Conservation (phyloP, 257 asterid species). For the Mitragyna speciosa region DNA sequence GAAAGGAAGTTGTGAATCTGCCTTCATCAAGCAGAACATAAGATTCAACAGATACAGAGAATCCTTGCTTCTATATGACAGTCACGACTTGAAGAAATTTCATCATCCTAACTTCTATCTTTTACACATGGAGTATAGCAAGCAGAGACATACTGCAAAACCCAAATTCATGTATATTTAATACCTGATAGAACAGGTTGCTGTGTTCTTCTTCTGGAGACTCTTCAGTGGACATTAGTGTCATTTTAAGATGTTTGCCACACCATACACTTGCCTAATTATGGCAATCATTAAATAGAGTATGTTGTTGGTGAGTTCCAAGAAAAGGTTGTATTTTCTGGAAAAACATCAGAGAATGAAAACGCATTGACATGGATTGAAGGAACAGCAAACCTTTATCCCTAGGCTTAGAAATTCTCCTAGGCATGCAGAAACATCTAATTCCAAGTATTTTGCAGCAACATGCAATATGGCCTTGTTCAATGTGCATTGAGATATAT, state of each 20-base stretch:
- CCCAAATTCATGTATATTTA: not conserved
- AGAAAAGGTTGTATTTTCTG: not conserved
- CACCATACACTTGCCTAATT: constrained; percentile 77
- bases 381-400: constrained; percentile 51
- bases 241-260: constrained; percentile 91
- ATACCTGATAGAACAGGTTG: constrained; percentile 79
- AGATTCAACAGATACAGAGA: not conserved
- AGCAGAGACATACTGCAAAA: not conserved
- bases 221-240: constrained; percentile 81
- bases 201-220: constrained; percentile 93
- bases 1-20: not conserved
- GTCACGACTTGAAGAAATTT: not conserved
- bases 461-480: constrained; percentile 69
- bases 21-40: not conserved
- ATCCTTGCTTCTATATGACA: not conserved
- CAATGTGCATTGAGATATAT: constrained; percentile 83
- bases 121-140: not conserved
- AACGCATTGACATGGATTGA: constrained; percentile 9
- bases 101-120: not conserved
- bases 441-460: constrained; percentile 61
- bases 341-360: not conserved
- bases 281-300: constrained; percentile 8
- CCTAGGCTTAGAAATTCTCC: constrained; percentile 65
- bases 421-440: constrained; percentile 60
- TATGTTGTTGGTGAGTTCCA: not conserved